phyloP scores from a whole-genome alignment of 2,329 filamentous ascomycete species.

The Macrophomina phaseolina region DNA sequence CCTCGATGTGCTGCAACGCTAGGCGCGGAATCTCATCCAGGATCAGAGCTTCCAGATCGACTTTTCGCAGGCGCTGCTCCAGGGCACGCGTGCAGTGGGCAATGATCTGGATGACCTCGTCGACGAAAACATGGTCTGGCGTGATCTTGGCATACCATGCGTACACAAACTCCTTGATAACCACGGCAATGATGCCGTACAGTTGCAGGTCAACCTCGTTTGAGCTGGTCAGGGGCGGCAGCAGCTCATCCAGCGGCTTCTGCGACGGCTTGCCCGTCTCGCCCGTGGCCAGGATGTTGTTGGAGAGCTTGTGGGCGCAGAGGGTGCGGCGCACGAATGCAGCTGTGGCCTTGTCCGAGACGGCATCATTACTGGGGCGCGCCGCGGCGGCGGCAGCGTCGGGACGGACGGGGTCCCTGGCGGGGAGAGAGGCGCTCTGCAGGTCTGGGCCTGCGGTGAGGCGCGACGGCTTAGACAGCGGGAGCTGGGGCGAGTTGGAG shows the following conservation, averaged over 20 bases:
- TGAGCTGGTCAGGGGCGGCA: constrained; percentile 91
- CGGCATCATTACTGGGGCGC: constrained; percentile 28
- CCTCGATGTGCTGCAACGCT: constrained; percentile 77
- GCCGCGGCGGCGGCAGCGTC: background rate
- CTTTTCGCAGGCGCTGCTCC: constrained; percentile 81
- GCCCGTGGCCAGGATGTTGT: constrained; percentile 49
- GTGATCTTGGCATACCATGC: constrained; percentile 95
- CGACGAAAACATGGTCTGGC: constrained; percentile 83
- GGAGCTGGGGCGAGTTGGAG: constrained; percentile 22
- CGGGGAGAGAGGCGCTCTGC: constrained; percentile 1
- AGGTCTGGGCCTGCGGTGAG: constrained; percentile 16
- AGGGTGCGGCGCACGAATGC: constrained; percentile 83
- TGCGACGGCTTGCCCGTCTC: constrained; percentile 64
- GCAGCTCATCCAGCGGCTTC: constrained; percentile 75
- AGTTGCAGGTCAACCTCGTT: constrained; percentile 93
- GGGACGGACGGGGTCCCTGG: background rate
- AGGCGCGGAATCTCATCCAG: constrained; percentile 88
- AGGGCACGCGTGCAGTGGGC: constrained; percentile 88
- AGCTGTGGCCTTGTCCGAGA: constrained; percentile 77
- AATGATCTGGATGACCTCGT: constrained; percentile 86
- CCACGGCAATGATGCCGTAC: constrained; percentile 88
- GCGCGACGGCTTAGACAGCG: constrained; percentile 13
- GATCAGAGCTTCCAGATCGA: constrained; percentile 81
- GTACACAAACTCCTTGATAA: constrained; percentile 88
- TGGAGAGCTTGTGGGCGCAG: constrained; percentile 67